A percentile compares a stretch with the other conserved stretches of the same genome.
Conservation (phyloP, 2,329 filamentous ascomycete species). For the Aspergillus felis region DNA sequence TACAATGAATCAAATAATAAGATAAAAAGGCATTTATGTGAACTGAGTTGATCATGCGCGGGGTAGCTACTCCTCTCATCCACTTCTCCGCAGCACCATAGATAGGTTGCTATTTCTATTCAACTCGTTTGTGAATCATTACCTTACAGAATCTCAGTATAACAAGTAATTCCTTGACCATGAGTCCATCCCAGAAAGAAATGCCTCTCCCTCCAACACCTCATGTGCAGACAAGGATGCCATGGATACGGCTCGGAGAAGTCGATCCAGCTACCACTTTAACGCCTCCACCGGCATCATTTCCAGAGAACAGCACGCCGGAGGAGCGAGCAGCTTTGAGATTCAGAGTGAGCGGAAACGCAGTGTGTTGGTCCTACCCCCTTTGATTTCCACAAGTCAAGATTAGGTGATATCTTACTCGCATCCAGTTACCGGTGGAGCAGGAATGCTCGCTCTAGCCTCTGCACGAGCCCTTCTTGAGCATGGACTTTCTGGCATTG, state of each 20-base stretch:
- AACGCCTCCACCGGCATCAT: slow-evolving; percentile 25
- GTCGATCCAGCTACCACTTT: slow-evolving; percentile 14
- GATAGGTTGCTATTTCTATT: background rate
- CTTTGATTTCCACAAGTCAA: background rate
- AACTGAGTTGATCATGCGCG: background rate
- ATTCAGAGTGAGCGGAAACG: slow-evolving; percentile 29
- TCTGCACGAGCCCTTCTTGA: slow-evolving; percentile 62
- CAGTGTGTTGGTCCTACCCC: slow-evolving; percentile 19
- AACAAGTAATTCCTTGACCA: background rate
- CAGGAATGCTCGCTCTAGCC: slow-evolving; percentile 59
- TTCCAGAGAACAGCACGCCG: slow-evolving; percentile 16
- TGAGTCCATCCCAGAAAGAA: background rate
- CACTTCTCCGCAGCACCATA: background rate
- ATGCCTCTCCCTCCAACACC: background rate
- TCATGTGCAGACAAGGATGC: slow-evolving; percentile 5
- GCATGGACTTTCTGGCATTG: slow-evolving; percentile 58
- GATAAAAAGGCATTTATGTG: background rate
- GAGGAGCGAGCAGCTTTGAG: slow-evolving; percentile 25
- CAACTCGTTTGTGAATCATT: background rate
- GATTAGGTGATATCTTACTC: background rate
- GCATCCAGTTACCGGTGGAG: slow-evolving; percentile 60
- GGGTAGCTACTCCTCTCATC: background rate
- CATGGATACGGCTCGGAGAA: slow-evolving; percentile 23
- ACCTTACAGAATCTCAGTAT: background rate
- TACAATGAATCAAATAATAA: background rate